A percentile compares a stretch with the other conserved stretches of the same genome.
Evolutionary conservation across 2,329 filamentous ascomycete species (phyloP).

Genomic region (Phialocephala sp.): DNA sequence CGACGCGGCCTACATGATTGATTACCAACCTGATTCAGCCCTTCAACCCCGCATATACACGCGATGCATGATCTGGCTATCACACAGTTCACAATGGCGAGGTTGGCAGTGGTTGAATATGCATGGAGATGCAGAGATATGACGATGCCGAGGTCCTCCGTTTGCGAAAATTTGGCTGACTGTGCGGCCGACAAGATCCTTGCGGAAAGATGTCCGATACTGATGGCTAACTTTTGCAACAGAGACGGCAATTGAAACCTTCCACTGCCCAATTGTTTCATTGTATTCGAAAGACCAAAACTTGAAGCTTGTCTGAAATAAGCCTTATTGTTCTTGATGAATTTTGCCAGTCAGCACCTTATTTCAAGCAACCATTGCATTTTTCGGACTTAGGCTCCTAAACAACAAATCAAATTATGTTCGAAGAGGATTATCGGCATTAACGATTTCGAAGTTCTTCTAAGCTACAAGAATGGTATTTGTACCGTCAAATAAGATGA

Average conservation of each 20-base stretch:
- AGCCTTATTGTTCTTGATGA: neutral
- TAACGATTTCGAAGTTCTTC: neutral
- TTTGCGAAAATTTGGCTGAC: neutral
- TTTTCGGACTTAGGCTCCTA: neutral
- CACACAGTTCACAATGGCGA: neutral
- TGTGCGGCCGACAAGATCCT: neutral
- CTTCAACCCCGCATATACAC: neutral
- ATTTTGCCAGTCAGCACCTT: neutral
- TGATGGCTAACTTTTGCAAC: neutral
- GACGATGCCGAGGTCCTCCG: slow-evolving; percentile 2
- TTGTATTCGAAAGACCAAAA: neutral
- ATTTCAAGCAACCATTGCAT: neutral
- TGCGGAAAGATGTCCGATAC: neutral
- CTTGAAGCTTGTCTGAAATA: neutral
- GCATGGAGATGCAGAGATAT: neutral
- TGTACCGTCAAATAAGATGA: neutral
- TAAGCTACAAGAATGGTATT: neutral
- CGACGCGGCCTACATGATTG: too few species aligned
- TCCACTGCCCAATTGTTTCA: too few species aligned
- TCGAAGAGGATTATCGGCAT: neutral
- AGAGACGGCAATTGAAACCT: neutral
- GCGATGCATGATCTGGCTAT: slow-evolving; percentile 2
- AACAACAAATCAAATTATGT: neutral
- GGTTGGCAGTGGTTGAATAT: neutral
- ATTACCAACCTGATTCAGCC: neutral